Base-by-base conservation (phyloP, 1,284 basidiomycete genomes). In the Porogramme epimiltina region DNA sequence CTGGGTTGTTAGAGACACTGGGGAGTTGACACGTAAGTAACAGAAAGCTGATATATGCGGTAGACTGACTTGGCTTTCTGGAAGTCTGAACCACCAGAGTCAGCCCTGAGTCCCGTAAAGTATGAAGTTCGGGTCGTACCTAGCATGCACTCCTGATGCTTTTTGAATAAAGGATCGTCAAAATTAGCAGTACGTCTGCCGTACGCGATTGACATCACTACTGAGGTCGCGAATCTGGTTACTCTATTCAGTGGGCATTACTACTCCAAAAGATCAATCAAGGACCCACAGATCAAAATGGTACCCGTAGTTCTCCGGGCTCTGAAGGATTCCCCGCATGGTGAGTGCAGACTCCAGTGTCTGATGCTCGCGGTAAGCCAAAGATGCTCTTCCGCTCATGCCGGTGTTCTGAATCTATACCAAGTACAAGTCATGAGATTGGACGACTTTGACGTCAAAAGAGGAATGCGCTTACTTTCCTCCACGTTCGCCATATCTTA, bases 151-250 rank as follows among this genome's bases (percentile, higher is more conserved):
- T 50, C 31, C n/a, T 44, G 22, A 28, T 61, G 58, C 16, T 47
- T 34, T 31, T 46, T 45, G 8, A 73, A 66, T 2, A 68, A 50
- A 4, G 63, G 57, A 42, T 73, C 68, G 3, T 66, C 56, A 39
- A 72, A 52, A 18, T 56, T 56, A 45, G 56, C 50, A 8, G 70
- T 62, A 31, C 72, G 59, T 8, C 62, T 61, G 16, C 70, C 71
- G 49, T 74, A 72, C 8, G 65, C 60, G 6, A 71, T 61, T 25
- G 58, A 65, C 33, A 70, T 64, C 13, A 65, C 66, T 3, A 72
- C 60, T 4, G 70, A 72, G 16, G 66, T 64, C 2, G 63, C 59
- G 45, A 65, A 69, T 26, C 69, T 70, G 43, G 19, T 15, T 39
- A 19, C 23, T 13, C 13, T 31, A 31, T 13, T 31, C 13, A 31